Percentiles rank a stretch among this genome's conserved stretches.
Evolutionary conservation across 2,329 filamentous ascomycete species (phyloP).

Genomic region (Didymella pinodella): DNA sequence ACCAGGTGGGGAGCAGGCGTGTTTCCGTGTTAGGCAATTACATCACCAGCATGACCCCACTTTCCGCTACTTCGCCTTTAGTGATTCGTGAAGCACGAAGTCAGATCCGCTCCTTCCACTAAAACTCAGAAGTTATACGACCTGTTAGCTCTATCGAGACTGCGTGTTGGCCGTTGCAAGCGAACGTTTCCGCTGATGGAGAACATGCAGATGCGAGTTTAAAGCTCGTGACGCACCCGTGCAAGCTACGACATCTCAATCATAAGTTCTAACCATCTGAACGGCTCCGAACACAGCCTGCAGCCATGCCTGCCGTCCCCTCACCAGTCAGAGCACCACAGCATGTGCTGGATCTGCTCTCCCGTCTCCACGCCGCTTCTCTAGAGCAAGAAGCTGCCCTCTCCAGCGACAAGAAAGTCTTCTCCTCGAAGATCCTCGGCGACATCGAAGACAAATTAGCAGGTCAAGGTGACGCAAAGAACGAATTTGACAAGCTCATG

Average conservation of each 20-base stretch:
- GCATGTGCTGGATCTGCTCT: conserved; percentile 13
- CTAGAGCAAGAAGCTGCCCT: conserved; percentile 1
- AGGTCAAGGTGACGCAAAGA: conserved; percentile 3
- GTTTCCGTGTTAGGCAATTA: not conserved
- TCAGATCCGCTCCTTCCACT: not conserved
- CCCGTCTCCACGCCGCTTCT: conserved; percentile 14
- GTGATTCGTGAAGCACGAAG: not conserved
- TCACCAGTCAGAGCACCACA: not conserved
- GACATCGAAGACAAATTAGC: conserved; percentile 8
- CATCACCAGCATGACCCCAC: not conserved
- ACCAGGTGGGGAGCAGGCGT: not conserved
- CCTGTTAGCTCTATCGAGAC: too few relatives aligned
- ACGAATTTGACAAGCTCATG: conserved; percentile 28
- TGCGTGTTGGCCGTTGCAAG: not conserved
- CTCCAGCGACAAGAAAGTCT: conserved; percentile 3
- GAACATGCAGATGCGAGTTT: not conserved
- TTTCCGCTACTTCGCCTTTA: not conserved
- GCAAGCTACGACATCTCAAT: too few relatives aligned
- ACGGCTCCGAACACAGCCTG: too few relatives aligned
- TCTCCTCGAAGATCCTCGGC: conserved; percentile 7
- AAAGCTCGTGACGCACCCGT: too few relatives aligned
- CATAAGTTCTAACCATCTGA: too few relatives aligned
- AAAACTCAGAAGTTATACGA: too few relatives aligned
- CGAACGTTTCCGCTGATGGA: not conserved
- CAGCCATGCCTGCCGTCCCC: not conserved